phyloP scores from a whole-genome alignment of 164 flowering plant genomes.

The Tetracentron sinense region DNA sequence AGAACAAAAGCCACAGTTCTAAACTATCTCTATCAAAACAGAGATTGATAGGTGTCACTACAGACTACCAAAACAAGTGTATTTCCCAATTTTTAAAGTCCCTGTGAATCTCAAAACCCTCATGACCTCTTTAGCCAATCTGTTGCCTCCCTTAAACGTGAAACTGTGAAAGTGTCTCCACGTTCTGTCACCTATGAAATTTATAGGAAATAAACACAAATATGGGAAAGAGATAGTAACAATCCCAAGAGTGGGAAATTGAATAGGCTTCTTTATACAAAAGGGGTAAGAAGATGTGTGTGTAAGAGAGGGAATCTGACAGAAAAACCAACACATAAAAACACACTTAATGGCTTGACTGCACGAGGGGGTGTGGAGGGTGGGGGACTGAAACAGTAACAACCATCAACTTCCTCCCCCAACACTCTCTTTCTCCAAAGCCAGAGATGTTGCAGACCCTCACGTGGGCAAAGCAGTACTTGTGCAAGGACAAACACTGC shows the following conservation, averaged over 20 bases:
- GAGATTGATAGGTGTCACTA: too few relatives aligned
- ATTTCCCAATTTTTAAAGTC: too few relatives aligned
- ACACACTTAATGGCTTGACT: too few relatives aligned
- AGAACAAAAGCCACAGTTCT: too few relatives aligned
- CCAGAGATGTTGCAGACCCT: background rate
- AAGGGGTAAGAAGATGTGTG: background rate
- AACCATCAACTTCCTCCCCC: too few relatives aligned
- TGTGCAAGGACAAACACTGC: background rate
- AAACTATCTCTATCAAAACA: too few relatives aligned
- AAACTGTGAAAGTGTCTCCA: background rate
- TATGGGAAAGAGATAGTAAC: background rate
- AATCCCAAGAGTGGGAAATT: background rate
- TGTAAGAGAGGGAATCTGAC: background rate
- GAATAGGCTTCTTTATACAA: background rate
- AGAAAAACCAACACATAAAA: background rate
- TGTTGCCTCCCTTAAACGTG: too few relatives aligned
- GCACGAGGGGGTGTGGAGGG: too few relatives aligned
- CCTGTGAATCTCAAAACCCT: too few relatives aligned
- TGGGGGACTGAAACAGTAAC: too few relatives aligned
- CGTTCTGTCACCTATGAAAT: background rate
- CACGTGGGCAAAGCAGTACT: constrained; percentile 2
- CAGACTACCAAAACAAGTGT: too few relatives aligned
- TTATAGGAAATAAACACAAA: background rate
- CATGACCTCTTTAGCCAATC: too few relatives aligned
- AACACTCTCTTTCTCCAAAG: background rate